Percentiles rank a stretch among this genome's conserved stretches.
Evolutionary conservation across 148 eudicot species (phyloP).

Genomic region (Simmondsia chinensis): DNA sequence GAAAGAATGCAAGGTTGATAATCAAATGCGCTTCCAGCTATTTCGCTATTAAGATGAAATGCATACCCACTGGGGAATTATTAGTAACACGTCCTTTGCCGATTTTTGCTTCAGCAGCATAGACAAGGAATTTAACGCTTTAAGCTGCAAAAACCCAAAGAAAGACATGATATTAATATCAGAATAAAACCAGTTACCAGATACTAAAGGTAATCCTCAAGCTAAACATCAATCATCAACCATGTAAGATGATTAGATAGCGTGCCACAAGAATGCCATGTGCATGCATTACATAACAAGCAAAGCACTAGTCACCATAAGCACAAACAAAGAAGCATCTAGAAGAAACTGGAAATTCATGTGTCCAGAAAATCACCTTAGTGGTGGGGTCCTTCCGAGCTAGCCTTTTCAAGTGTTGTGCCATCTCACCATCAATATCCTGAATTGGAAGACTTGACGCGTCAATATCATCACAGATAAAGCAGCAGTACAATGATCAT

Average conservation of each 20-base stretch:
- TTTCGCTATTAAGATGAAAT: constrained; percentile 4
- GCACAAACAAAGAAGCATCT: neutral
- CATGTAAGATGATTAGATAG: no score
- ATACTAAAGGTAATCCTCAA: no score
- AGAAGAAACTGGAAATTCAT: no score
- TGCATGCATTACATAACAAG: no score
- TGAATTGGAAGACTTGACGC: constrained; percentile 16
- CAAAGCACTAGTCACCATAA: no score
- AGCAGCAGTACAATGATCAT: neutral
- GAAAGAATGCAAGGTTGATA: no score
- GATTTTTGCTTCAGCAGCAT: constrained; percentile 58
- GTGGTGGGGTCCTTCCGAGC: constrained; percentile 86
- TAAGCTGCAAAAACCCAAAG: constrained; percentile 48
- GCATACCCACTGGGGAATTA: constrained; percentile 91
- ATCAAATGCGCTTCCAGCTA: no score
- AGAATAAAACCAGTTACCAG: neutral
- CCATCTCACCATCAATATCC: constrained; percentile 85
- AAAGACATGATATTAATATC: neutral
- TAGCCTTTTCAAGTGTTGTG: constrained; percentile 83
- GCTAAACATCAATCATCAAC: no score
- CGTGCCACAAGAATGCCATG: no score
- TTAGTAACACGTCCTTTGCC: constrained; percentile 56
- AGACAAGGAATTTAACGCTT: constrained; percentile 75
- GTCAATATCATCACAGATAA: constrained; percentile 4
- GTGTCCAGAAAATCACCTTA: constrained; percentile 55